Evolutionary conservation across 2,329 filamentous ascomycete species (phyloP).

Genomic region (Aspergillus sclerotialis): DNA sequence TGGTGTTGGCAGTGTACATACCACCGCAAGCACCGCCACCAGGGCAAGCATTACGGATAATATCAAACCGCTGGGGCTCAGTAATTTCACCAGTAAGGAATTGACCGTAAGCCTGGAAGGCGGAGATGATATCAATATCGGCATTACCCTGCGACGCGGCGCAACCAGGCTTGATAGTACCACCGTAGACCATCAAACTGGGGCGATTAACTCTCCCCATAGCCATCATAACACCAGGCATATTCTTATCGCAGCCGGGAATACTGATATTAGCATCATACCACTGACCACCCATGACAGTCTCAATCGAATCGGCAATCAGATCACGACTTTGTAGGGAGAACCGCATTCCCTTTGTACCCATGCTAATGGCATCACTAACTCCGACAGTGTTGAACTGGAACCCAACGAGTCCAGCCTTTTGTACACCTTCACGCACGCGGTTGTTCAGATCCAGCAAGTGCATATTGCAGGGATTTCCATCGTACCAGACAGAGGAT

Average conservation of each 20-base stretch:
- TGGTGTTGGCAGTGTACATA: constrained; percentile 75
- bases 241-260: constrained; percentile 99
- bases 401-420: constrained; percentile 80
- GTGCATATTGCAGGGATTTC: constrained; percentile 99
- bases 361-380: constrained; percentile 97
- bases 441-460: constrained; percentile 78
- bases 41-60: constrained; percentile 86
- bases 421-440: constrained; percentile 64
- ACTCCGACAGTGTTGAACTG: constrained; percentile 99
- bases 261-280: constrained; percentile 97
- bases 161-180: constrained; percentile 87
- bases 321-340: constrained; percentile 90
- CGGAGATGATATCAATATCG: constrained; percentile 87
- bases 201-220: constrained; percentile 94
- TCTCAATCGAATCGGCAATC: constrained; percentile 97
- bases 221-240: constrained; percentile 86
- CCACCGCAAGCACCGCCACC: constrained; percentile 78
- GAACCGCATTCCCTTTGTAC: constrained; percentile 93
- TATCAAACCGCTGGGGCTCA: constrained; percentile 87
- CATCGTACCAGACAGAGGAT: constrained; percentile 95
- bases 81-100: constrained; percentile 87
- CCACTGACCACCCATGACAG: constrained; percentile 98
- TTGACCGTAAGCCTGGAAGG: constrained; percentile 96
- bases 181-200: constrained; percentile 95
- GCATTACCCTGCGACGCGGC: constrained; percentile 65